phyloP scores from a whole-genome alignment of 176 grass and related monocot genomes.

The Tuctoria greenei region DNA sequence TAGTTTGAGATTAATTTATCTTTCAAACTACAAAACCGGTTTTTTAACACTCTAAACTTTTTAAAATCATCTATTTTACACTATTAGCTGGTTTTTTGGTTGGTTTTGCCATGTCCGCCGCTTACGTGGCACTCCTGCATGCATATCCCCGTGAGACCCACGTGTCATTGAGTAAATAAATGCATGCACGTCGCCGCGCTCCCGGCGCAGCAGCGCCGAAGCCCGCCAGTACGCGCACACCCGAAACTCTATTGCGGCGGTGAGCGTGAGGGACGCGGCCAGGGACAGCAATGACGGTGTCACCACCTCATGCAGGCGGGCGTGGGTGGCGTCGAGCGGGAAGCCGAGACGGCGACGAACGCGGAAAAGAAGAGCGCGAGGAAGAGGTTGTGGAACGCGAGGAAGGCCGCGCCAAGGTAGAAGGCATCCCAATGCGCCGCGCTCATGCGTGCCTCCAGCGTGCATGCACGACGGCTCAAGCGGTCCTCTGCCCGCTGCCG shows the following conservation, averaged over 20 bases:
- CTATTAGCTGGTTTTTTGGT: too few relatives aligned
- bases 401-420: constrained; percentile 83
- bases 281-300: constrained; percentile 64
- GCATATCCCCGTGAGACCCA: too few relatives aligned
- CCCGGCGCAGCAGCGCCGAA: constrained; percentile 48
- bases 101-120: too few relatives aligned
- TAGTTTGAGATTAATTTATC: too few relatives aligned
- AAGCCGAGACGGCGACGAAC: constrained; percentile 25
- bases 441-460: constrained; percentile 64
- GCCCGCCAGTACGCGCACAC: constrained; percentile 71
- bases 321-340: background rate
- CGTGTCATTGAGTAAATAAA: too few relatives aligned
- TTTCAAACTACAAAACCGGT: too few relatives aligned
- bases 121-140: too few relatives aligned
- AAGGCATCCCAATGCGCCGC: constrained; percentile 62
- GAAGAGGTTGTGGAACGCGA: constrained; percentile 76
- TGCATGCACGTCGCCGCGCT: constrained; percentile 63
- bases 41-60: too few relatives aligned
- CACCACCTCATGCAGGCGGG: constrained; percentile 65
- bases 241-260: constrained; percentile 52
- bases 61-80: too few relatives aligned
- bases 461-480: constrained; percentile 47
- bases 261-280: constrained; percentile 79
- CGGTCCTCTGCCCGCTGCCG: constrained; percentile 76
- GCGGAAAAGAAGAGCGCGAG: constrained; percentile 75